Percentiles rank a stretch among this genome's conserved stretches.
These are phyloP conservation scores for Globisporangium yorkense DNA, from an alignment of 352 stramenopile species.

Conservation along the genomic window DNA sequence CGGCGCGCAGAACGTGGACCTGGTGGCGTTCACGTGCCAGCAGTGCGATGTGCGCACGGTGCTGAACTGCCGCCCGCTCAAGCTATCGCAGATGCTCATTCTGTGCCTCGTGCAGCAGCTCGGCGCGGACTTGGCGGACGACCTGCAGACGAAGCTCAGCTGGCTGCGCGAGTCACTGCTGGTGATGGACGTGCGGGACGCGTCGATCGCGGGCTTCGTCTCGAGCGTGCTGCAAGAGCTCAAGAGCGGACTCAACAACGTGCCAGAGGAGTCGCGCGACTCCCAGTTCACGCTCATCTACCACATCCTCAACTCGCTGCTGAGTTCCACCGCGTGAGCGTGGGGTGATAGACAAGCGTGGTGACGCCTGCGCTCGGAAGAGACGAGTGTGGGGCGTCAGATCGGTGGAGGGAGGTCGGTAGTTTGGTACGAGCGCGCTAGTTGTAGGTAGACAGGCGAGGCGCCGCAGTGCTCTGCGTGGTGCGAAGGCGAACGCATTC, in stretches of 20 bases:
- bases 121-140: slow-evolving; percentile 57
- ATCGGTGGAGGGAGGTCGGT: not conserved
- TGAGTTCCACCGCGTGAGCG: slow-evolving; percentile 38
- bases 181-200: slow-evolving; percentile 73
- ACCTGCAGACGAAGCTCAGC: slow-evolving; percentile 60
- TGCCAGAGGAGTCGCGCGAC: slow-evolving; percentile 52
- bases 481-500: not conserved
- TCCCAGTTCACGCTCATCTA: slow-evolving; percentile 82
- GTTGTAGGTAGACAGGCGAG: slow-evolving; percentile 1
- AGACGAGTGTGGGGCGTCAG: not conserved
- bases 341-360: not conserved
- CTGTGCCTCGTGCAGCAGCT: slow-evolving; percentile 82
- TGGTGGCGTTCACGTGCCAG: slow-evolving; percentile 66
- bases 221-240: slow-evolving; percentile 75
- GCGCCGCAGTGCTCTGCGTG: not conserved
- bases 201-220: slow-evolving; percentile 71
- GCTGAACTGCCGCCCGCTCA: slow-evolving; percentile 52
- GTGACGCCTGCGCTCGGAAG: not conserved
- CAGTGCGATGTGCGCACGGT: slow-evolving; percentile 60
- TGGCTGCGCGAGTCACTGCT: slow-evolving; percentile 79
- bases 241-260: slow-evolving; percentile 50
- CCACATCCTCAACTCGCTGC: slow-evolving; percentile 83
- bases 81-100: slow-evolving; percentile 84
- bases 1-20: slow-evolving; percentile 65
- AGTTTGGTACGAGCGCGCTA: not conserved